Evolutionary conservation across 2,329 filamentous ascomycete species (phyloP), one percentile per base, ranked within the genome.

Genomic region (Claviceps capensis): DNA sequence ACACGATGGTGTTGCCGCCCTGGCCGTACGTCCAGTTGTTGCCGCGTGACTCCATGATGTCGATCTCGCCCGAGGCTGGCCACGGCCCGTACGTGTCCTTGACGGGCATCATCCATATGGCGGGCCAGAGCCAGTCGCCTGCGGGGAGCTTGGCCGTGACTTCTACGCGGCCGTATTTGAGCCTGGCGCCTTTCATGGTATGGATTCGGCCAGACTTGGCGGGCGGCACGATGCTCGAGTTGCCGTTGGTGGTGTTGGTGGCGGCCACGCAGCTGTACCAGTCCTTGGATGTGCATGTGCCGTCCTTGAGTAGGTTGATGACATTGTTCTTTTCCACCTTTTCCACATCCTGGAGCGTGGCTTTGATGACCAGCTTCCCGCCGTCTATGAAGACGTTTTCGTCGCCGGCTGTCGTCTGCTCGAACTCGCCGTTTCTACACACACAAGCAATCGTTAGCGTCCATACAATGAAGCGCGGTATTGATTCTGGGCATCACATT

Each of bases 111-210:
- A 94, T 86, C 85, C 86, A 53, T 13, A 53, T 53, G 34, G 52
- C 52, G 1, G 52, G 52, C 52, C 52, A 53, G 1, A 53, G 26
- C 52, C 52, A 53, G 26, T 53, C 52, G 51, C 88, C 88, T 47
- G 72, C 67, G 4, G 88, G 86, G 30, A 93, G 70, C 67, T 83
- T 83, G 26, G 88, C 88, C 1, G 77, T 81, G 5, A 94, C 86
- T 64, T 94, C 86, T 50, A 94, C 77, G 44, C 86, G 84, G 47
- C 88, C 88, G 63, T 86, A 94, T 67, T 82, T 87, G 72, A 94
- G 86, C 16, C 70, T 76, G 6, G 81, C 81, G 16, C 83, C 79
- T 44, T 78, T 78, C 62, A 79, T 84, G 52, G 85, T 90, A 69
- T 83, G 85, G 69, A 94, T 81, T 55, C 88, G 84, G 6, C 81